A percentile compares a stretch with the other conserved stretches of the same genome.
phyloP scores from a whole-genome alignment of 305 asterid species.

The Caryopteris hybrid region DNA sequence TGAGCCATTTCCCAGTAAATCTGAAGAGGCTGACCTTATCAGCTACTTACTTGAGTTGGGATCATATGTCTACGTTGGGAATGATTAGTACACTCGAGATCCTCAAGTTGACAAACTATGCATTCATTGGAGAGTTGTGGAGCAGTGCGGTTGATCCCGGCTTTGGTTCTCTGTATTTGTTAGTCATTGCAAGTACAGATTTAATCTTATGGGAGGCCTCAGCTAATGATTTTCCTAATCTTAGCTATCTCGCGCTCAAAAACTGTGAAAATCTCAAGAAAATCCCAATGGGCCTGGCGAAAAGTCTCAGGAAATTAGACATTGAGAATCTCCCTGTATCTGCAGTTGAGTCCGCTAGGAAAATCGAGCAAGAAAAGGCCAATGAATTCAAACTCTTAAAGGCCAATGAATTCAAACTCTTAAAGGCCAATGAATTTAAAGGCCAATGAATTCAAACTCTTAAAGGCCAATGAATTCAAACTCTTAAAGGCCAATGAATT shows the following conservation, averaged over 20 bases:
- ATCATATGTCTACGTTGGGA: slow-evolving; percentile 26
- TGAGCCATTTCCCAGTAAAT: slow-evolving; percentile 16
- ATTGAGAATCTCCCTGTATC: slow-evolving; percentile 7
- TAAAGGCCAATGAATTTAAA: too few species aligned
- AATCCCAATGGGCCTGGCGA: slow-evolving; percentile 23
- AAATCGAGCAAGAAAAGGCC: slow-evolving; percentile 10
- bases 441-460: too few species aligned
- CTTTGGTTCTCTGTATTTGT: slow-evolving; percentile 25
- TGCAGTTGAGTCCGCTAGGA: slow-evolving; percentile 27
- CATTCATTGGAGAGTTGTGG: slow-evolving; percentile 17
- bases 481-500: too few species aligned
- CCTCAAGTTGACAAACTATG: slow-evolving; percentile 35
- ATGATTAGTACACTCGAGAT: slow-evolving; percentile 25
- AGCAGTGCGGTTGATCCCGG: background rate
- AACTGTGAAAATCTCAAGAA: slow-evolving; percentile 25
- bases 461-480: too few species aligned
- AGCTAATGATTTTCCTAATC: slow-evolving; percentile 30
- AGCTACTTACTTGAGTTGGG: slow-evolving; percentile 32
- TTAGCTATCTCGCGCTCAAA: slow-evolving; percentile 26
- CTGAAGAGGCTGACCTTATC: slow-evolving; percentile 34
- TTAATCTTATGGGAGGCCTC: slow-evolving; percentile 34
- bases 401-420: too few species aligned
- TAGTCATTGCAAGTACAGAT: slow-evolving; percentile 29
- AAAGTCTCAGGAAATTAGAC: slow-evolving; percentile 20
- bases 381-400: too few species aligned